Evolutionary conservation across 768 basidiomycete species (phyloP).

Genomic region (Coprinellus aureogranulatus): DNA sequence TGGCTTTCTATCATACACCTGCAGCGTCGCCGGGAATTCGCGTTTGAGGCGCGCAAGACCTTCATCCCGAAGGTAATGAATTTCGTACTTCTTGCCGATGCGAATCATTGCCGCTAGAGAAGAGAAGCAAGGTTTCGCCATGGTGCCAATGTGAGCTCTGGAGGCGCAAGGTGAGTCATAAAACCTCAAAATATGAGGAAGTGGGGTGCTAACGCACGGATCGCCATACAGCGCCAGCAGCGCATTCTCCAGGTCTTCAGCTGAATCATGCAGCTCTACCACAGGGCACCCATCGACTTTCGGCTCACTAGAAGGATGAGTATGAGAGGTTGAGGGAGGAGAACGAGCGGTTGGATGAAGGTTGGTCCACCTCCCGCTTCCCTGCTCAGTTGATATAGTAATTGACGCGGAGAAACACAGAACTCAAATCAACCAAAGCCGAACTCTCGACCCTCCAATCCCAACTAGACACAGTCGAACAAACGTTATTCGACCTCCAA

Average conservation of each 20-base stretch:
- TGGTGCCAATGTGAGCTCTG: not conserved
- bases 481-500: slow-evolving; percentile 70
- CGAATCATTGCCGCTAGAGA: not conserved
- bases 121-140: not conserved
- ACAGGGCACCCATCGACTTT: slow-evolving; percentile 14
- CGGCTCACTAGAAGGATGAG: slow-evolving; percentile 9
- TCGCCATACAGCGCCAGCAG: not conserved
- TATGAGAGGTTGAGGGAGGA: no score
- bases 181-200: not conserved
- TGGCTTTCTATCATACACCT: slow-evolving; percentile 7
- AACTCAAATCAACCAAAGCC: no score
- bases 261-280: not conserved
- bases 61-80: slow-evolving; percentile 7
- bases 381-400: no score
- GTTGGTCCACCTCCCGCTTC: no score
- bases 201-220: not conserved
- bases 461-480: slow-evolving; percentile 56
- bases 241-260: not conserved
- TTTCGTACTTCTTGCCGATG: slow-evolving; percentile 9
- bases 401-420: no score
- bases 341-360: no score
- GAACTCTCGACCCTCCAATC: no score
- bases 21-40: slow-evolving; percentile 7
- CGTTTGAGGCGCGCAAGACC: slow-evolving; percentile 4
- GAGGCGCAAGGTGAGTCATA: not conserved